phyloP scores from a whole-genome alignment of 169 alveolate species.

The Gregarina niphandrodes region DNA sequence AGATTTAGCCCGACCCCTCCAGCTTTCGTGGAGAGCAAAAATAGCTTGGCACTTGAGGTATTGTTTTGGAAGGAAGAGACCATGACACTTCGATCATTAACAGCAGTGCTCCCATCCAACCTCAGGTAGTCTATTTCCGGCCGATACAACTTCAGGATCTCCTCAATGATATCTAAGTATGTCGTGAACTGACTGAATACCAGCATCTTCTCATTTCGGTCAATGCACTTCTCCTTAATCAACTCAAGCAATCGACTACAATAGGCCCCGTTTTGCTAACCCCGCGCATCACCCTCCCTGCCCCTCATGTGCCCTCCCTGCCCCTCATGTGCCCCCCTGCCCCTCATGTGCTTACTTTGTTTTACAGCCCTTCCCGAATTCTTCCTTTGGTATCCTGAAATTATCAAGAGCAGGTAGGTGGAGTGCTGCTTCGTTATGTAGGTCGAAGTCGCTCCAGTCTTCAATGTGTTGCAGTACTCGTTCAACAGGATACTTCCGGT shows the following conservation, averaged over 20 bases:
- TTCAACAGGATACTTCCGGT: slow-evolving; percentile 10
- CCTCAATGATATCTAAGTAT: slow-evolving; percentile 60
- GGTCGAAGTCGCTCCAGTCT: slow-evolving; percentile 19
- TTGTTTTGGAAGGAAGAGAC: slow-evolving; percentile 39
- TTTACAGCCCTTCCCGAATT: too few species aligned
- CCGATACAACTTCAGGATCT: slow-evolving; percentile 23
- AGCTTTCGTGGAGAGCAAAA: slow-evolving; percentile 83
- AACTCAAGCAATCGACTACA: slow-evolving; percentile 23
- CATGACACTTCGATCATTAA: slow-evolving; percentile 60
- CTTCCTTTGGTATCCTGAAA: too few species aligned
- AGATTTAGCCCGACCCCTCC: slow-evolving; percentile 96
- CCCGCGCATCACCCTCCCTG: too few species aligned
- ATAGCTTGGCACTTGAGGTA: slow-evolving; percentile 53
- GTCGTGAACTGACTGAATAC: slow-evolving; percentile 70
- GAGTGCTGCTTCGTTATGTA: too few species aligned
- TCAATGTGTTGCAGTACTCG: slow-evolving; percentile 8
- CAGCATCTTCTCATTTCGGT: slow-evolving; percentile 45
- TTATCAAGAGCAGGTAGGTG: too few species aligned
- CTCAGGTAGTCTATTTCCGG: slow-evolving; percentile 35
- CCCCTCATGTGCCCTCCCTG: too few species aligned
- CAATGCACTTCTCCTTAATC: slow-evolving; percentile 19
- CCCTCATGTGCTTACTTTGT: too few species aligned
- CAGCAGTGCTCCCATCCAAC: slow-evolving; percentile 79
- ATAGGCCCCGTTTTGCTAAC: too few species aligned
- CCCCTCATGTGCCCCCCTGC: too few species aligned